A percentile compares a stretch with the other conserved stretches of the same genome.
Evolutionary conservation across 805 yeast genomes (phyloP).

Genomic region (Saccharomycopsis sp.): DNA sequence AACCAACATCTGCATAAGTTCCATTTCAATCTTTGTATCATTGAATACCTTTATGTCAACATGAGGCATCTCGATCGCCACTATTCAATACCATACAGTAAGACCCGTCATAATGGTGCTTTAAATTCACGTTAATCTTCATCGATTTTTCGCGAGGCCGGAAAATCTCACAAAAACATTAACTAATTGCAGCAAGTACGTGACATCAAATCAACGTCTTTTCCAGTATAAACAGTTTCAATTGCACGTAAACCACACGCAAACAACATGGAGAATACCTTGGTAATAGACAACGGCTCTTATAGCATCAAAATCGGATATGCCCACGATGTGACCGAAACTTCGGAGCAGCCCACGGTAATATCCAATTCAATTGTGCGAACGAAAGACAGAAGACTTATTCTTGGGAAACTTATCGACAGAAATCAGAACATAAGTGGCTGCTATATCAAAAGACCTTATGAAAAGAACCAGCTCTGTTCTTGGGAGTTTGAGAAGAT

Average conservation of each 20-base stretch:
- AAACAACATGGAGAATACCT: constrained; percentile 21
- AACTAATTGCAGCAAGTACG: too few relatives aligned
- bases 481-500: constrained; percentile 89
- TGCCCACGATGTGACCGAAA: constrained; percentile 29
- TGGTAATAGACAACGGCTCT: constrained; percentile 88
- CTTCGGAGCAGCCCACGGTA: constrained; percentile 35
- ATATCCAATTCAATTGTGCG: constrained; percentile 67
- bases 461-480: constrained; percentile 79
- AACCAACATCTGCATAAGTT: too few relatives aligned
- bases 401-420: constrained; percentile 64
- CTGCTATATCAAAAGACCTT: constrained; percentile 69
- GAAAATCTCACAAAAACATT: too few relatives aligned
- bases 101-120: too few relatives aligned
- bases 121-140: too few relatives aligned
- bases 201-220: too few relatives aligned
- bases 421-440: constrained; percentile 69
- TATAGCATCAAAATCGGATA: constrained; percentile 67
- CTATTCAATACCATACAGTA: too few relatives aligned
- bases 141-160: too few relatives aligned
- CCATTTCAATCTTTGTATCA: too few relatives aligned
- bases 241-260: not conserved
- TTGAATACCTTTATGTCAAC: too few relatives aligned
- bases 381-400: constrained; percentile 66
- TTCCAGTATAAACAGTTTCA: too few relatives aligned
- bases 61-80: too few relatives aligned